Conservation (phyloP, 495 filamentous ascomycete genomes). For the Lepraria neglecta region DNA sequence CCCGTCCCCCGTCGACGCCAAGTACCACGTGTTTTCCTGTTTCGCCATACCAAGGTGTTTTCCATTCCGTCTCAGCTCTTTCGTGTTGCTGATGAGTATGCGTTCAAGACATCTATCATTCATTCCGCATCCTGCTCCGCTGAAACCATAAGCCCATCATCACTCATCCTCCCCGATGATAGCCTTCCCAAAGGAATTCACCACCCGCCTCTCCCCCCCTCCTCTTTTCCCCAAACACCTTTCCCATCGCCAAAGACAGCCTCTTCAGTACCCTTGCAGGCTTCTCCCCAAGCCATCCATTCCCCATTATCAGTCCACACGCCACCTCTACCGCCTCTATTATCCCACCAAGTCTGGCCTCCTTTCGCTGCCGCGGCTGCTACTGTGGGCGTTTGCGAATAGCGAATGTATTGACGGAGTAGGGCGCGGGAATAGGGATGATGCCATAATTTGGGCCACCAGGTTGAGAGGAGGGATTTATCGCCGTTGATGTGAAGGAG, state of each 20-base stretch:
- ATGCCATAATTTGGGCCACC: constrained; percentile 56
- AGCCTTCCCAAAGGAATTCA: constrained; percentile 27
- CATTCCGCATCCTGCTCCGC: neutral
- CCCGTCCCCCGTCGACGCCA: too few relatives aligned
- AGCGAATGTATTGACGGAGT: constrained; percentile 46
- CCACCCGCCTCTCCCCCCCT: constrained; percentile 17
- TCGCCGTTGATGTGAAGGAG: constrained; percentile 48
- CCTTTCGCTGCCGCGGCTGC: constrained; percentile 42
- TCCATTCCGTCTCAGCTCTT: neutral
- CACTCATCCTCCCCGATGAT: constrained; percentile 24
- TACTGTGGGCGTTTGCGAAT: constrained; percentile 37
- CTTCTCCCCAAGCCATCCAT: constrained; percentile 50
- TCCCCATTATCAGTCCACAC: constrained; percentile 51
- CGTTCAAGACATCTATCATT: neutral
- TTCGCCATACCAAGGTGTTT: neutral
- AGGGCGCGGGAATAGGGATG: constrained; percentile 47
- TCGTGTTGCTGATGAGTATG: too few relatives aligned
- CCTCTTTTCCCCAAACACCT: constrained; percentile 24
- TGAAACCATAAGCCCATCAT: neutral
- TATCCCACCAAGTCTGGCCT: constrained; percentile 49
- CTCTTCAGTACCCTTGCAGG: constrained; percentile 47
- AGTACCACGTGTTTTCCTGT: too few relatives aligned
- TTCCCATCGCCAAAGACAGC: constrained; percentile 40
- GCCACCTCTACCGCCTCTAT: constrained; percentile 51
- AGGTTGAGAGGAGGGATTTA: constrained; percentile 36